Evolutionary conservation across 2,329 filamentous ascomycete genomes (phyloP).

Genomic region (Talaromyces sp.): DNA sequence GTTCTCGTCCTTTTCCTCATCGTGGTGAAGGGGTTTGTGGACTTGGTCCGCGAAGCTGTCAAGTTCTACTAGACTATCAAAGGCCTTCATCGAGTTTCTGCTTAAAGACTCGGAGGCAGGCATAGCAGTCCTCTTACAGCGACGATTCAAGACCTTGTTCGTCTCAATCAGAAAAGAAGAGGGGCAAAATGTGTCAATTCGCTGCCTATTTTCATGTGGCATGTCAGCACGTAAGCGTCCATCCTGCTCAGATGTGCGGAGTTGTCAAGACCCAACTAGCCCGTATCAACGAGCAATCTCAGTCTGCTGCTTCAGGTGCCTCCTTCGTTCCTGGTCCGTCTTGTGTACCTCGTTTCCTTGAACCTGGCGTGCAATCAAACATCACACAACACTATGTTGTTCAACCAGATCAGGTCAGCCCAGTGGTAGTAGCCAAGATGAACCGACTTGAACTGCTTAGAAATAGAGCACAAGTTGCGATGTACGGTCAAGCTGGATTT

Average conservation of each 20-base stretch:
- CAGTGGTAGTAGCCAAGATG: background rate
- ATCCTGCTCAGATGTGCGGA: background rate
- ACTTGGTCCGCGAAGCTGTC: background rate
- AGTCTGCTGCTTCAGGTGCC: background rate
- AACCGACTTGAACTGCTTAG: background rate
- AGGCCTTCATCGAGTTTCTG: background rate
- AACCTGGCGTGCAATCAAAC: background rate
- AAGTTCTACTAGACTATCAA: background rate
- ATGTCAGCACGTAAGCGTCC: slow-evolving; percentile 10
- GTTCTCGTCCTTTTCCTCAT: slow-evolving; percentile 1
- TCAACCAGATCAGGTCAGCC: background rate
- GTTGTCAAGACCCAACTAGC: background rate
- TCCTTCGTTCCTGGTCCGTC: background rate
- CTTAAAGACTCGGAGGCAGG: background rate
- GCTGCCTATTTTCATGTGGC: background rate
- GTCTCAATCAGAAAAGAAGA: background rate
- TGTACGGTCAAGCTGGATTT: background rate
- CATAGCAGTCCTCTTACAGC: background rate
- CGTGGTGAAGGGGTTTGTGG: background rate
- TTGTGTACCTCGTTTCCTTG: background rate
- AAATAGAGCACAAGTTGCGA: background rate
- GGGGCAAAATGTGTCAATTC: slow-evolving; percentile 13
- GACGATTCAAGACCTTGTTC: background rate
- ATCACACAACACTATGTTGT: background rate
- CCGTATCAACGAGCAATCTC: background rate